A percentile compares a stretch with the other conserved stretches of the same genome.
These are phyloP conservation scores for Aspergillus thermomutatus DNA, from an alignment of 2,329 filamentous ascomycete species.

Conservation along the genomic window DNA sequence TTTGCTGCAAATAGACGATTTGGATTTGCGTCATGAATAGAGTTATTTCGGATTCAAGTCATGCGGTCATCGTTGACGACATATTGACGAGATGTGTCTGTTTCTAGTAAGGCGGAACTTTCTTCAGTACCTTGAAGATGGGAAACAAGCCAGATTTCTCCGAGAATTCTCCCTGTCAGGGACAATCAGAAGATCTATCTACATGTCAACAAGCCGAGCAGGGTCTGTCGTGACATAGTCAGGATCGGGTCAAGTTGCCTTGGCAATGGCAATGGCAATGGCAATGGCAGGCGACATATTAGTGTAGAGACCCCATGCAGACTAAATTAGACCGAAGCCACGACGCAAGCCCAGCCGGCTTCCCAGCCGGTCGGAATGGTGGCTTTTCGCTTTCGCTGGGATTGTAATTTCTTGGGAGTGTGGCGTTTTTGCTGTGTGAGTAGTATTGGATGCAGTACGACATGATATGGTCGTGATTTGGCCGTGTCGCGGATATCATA, in stretches of 20 bases:
- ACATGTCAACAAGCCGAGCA: not conserved
- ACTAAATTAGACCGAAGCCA: not conserved
- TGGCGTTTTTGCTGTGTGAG: not conserved
- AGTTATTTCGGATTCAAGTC: not conserved
- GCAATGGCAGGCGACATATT: too few relatives aligned
- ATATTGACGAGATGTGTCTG: not conserved
- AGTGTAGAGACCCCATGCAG: too few relatives aligned
- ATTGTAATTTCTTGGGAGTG: not conserved
- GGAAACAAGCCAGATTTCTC: not conserved
- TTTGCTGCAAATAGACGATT: conserved; percentile 7
- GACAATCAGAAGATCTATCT: too few relatives aligned
- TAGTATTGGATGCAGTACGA: not conserved
- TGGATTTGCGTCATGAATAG: conserved; percentile 7
- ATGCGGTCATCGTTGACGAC: not conserved
- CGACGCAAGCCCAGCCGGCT: not conserved
- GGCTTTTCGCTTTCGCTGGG: not conserved
- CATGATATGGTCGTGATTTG: too few relatives aligned
- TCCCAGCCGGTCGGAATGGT: not conserved
- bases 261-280: not conserved
- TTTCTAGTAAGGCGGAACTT: not conserved
- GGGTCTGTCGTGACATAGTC: not conserved
- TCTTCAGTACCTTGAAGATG: not conserved
- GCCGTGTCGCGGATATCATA: too few relatives aligned
- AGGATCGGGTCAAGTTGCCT: not conserved
- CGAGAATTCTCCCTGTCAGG: too few relatives aligned